These are phyloP conservation scores for Phoma sp. DNA, from an alignment of 2,329 filamentous ascomycete genomes.

Conservation along the genomic window DNA sequence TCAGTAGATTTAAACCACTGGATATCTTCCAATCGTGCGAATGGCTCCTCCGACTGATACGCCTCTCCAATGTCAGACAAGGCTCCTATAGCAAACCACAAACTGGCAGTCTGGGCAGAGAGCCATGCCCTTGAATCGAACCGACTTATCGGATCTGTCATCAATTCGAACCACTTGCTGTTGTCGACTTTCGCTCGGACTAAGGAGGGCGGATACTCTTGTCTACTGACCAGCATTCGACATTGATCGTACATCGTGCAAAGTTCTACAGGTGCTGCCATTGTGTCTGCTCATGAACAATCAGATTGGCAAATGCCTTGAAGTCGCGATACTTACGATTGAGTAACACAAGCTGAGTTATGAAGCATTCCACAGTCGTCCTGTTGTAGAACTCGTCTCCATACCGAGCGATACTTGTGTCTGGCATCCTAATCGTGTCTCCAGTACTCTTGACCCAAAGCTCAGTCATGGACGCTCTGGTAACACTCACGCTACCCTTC, in stretches of 20 bases:
- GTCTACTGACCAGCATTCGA: constrained; percentile 9
- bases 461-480: not conserved
- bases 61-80: constrained; percentile 3
- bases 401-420: not conserved
- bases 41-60: constrained; percentile 11
- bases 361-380: not conserved
- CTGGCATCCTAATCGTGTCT: not conserved
- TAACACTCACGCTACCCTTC: constrained; percentile 4
- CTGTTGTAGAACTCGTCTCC: not conserved
- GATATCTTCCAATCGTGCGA: constrained; percentile 11
- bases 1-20: constrained; percentile 16
- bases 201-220: constrained; percentile 13
- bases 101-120: constrained; percentile 7
- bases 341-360: constrained; percentile 10
- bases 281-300: constrained; percentile 2
- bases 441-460: not conserved
- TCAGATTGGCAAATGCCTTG: not conserved
- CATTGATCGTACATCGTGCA: constrained; percentile 9
- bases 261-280: constrained; percentile 9
- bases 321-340: not conserved
- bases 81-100: constrained; percentile 12
- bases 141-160: constrained; percentile 11
- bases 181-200: constrained; percentile 6
- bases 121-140: constrained; percentile 10
- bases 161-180: constrained; percentile 16